These are phyloP conservation scores for Scedosporium minutisporum DNA, from an alignment of 2,329 filamentous ascomycete genomes.

Conservation along the genomic window DNA sequence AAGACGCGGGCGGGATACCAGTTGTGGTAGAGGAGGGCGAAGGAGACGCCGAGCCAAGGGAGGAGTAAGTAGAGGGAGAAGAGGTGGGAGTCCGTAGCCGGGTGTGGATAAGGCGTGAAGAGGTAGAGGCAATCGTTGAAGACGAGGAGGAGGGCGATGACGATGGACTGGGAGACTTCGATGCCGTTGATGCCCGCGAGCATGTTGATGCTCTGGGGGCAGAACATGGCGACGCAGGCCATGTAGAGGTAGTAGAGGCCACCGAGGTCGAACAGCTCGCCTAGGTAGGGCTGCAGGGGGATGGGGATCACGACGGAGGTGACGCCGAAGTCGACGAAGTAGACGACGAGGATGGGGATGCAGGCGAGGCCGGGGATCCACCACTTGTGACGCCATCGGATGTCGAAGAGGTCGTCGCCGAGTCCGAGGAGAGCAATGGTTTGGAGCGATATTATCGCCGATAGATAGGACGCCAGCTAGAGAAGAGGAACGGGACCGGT, in stretches of 20 bases:
- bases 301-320: conserved; percentile 89
- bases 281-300: conserved; percentile 74
- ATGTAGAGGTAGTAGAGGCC: conserved; percentile 91
- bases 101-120: conserved; percentile 73
- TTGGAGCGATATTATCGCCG: conserved; percentile 86
- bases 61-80: conserved; percentile 93
- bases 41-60: conserved; percentile 86
- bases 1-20: conserved; percentile 95
- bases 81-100: conserved; percentile 88
- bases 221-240: conserved; percentile 93
- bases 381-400: conserved; percentile 97
- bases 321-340: conserved; percentile 97
- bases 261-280: conserved; percentile 74
- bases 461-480: conserved; percentile 87
- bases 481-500: neutral
- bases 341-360: conserved; percentile 88
- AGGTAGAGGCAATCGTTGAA: conserved; percentile 87
- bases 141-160: conserved; percentile 74
- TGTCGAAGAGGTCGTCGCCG: conserved; percentile 93
- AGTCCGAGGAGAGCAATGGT: conserved; percentile 85
- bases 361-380: conserved; percentile 92
- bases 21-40: conserved; percentile 81
- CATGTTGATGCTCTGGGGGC: conserved; percentile 98
- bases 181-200: conserved; percentile 99
- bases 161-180: conserved; percentile 87